Evolutionary conservation across 1,284 basidiomycete genomes (phyloP).

Genomic region (Heimioporus retisporus): DNA sequence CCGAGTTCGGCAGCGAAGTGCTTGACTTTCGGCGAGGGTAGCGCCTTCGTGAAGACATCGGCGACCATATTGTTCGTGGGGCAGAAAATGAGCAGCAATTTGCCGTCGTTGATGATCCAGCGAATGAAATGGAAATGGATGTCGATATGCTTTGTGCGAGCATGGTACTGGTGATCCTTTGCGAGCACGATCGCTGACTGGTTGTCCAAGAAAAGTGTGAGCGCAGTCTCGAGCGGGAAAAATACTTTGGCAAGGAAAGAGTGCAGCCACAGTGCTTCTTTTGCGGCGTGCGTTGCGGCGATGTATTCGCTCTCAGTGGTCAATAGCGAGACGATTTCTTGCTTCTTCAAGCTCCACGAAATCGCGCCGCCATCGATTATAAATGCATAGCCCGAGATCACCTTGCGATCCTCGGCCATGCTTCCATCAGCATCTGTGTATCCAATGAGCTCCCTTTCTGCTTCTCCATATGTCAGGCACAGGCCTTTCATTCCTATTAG

Average conservation of each 20-base stretch:
- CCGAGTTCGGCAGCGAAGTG: too few species aligned
- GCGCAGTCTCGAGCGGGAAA: neutral
- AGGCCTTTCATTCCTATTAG: slow-evolving; percentile 31
- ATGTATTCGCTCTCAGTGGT: slow-evolving; percentile 45
- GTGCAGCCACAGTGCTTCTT: slow-evolving; percentile 30
- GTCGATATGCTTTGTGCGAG: slow-evolving; percentile 42
- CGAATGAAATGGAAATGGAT: slow-evolving; percentile 13
- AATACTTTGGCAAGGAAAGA: slow-evolving; percentile 20
- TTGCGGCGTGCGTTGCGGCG: too few species aligned
- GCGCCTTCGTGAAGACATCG: slow-evolving; percentile 3
- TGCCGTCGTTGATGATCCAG: neutral
- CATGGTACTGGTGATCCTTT: too few species aligned
- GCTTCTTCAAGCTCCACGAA: slow-evolving; percentile 47
- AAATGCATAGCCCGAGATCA: slow-evolving; percentile 47
- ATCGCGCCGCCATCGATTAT: slow-evolving; percentile 45
- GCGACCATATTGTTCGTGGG: slow-evolving; percentile 3
- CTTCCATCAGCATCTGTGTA: slow-evolving; percentile 41
- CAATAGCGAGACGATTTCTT: slow-evolving; percentile 36
- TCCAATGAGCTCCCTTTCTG: slow-evolving; percentile 31
- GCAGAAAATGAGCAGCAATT: neutral
- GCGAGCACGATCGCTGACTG: slow-evolving; percentile 34
- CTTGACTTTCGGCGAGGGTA: too few species aligned
- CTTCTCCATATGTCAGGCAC: slow-evolving; percentile 36
- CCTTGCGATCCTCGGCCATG: slow-evolving; percentile 29
- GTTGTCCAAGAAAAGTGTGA: slow-evolving; percentile 42